phyloP scores from a whole-genome alignment of 352 stramenopile species.

The Globisporangium carolinianum region DNA sequence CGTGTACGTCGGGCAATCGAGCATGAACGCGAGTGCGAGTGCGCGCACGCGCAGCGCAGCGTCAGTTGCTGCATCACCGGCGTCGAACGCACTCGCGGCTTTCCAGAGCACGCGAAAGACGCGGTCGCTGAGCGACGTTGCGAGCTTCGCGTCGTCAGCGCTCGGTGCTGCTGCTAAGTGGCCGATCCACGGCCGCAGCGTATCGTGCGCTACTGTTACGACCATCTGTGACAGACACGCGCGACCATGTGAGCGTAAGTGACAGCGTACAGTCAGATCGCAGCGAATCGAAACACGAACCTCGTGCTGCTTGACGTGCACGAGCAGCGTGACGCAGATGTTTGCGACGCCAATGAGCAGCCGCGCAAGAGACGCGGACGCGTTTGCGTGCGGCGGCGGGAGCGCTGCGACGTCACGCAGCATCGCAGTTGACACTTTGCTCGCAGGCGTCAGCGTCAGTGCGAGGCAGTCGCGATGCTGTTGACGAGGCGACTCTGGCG shows the following conservation, averaged over 20 bases:
- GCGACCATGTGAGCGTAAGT: neutral
- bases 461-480: conserved; percentile 4
- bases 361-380: conserved; percentile 38
- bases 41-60: conserved; percentile 37
- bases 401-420: conserved; percentile 26
- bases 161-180: conserved; percentile 33
- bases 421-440: conserved; percentile 11
- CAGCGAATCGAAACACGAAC: conserved; percentile 10
- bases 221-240: conserved; percentile 14
- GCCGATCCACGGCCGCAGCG: conserved; percentile 40
- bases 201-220: conserved; percentile 14
- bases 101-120: conserved; percentile 73
- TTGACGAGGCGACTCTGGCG: conserved; percentile 3
- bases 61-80: neutral
- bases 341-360: conserved; percentile 43
- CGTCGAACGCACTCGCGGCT: conserved; percentile 31
- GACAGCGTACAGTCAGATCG: neutral
- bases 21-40: conserved; percentile 48
- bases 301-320: conserved; percentile 21
- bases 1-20: conserved; percentile 62
- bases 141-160: conserved; percentile 45
- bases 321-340: conserved; percentile 29
- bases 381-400: conserved; percentile 25
- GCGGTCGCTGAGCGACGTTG: conserved; percentile 54
- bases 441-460: neutral